Conservation (phyloP, 768 basidiomycete species). For the Lentinula edodes region DNA sequence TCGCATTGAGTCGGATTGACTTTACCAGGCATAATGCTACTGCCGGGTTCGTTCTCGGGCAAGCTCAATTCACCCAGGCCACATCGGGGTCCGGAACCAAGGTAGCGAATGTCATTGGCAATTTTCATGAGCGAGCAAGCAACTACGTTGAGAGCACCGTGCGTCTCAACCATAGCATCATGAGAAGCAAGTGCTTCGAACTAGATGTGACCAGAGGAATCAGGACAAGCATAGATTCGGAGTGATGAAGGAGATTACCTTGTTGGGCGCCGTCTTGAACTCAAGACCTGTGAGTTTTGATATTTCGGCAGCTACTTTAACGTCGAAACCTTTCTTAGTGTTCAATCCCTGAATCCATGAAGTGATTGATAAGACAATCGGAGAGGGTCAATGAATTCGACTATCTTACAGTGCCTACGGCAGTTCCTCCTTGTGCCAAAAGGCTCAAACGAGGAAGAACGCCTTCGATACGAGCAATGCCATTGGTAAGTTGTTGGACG, state of each 20-base stretch:
- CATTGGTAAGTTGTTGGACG: conserved; percentile 89
- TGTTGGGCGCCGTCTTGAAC: conserved; percentile 98
- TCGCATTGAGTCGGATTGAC: conserved; percentile 99
- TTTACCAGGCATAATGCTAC: conserved; percentile 99
- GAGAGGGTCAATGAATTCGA: not conserved
- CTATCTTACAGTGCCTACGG: conserved; percentile 84
- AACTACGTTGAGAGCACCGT: conserved; percentile 92
- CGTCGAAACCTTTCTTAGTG: conserved; percentile 95
- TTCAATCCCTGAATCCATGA: conserved; percentile 72
- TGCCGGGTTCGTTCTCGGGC: conserved; percentile 98
- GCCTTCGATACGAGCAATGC: conserved; percentile 77
- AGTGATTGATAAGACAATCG: not conserved
- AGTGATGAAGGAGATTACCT: conserved; percentile 40
- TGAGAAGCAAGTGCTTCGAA: conserved; percentile 98
- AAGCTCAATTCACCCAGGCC: conserved; percentile 92
- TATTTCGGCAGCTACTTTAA: conserved; percentile 88
- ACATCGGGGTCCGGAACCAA: conserved; percentile 96
- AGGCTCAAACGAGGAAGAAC: conserved; percentile 81
- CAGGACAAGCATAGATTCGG: not conserved
- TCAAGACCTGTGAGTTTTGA: conserved; percentile 85
- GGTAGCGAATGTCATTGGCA: conserved; percentile 97
- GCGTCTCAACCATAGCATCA: conserved; percentile 95
- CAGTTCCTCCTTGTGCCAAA: conserved; percentile 97
- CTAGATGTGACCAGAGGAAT: conserved; percentile 29
- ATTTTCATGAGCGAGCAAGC: conserved; percentile 99